Evolutionary conservation across 169 alveolate genomes (phyloP).

Genomic region (Cryptosporidium viatorum): DNA sequence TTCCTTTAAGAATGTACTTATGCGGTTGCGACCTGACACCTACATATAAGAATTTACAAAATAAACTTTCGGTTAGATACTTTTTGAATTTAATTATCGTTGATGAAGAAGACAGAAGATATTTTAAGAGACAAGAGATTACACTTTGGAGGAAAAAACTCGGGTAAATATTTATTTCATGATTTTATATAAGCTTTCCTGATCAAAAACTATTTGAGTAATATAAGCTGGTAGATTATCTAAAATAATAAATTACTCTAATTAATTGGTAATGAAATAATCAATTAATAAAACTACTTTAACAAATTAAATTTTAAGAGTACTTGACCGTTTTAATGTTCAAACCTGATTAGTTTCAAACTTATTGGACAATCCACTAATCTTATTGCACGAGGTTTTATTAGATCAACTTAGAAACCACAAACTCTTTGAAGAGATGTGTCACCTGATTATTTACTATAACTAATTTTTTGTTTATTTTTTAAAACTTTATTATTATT

Average conservation of each 20-base stretch:
- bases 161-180: slow-evolving; percentile 79
- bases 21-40: slow-evolving; percentile 98
- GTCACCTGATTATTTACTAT: not conserved
- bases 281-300: not conserved
- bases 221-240: not conserved
- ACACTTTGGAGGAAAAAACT: slow-evolving; percentile 95
- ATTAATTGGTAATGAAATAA: too few relatives aligned
- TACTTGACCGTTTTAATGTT: not conserved
- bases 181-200: not conserved
- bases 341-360: not conserved
- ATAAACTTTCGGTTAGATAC: slow-evolving; percentile 95
- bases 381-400: not conserved
- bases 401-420: not conserved
- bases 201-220: too few relatives aligned
- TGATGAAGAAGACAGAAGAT: slow-evolving; percentile 97
- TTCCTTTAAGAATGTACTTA: slow-evolving; percentile 96
- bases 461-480: too few relatives aligned
- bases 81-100: slow-evolving; percentile 96
- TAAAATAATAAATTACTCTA: too few relatives aligned
- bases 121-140: slow-evolving; percentile 97
- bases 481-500: too few relatives aligned
- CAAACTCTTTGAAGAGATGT: not conserved
- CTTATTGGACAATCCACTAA: not conserved
- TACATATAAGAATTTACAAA: slow-evolving; percentile 94
- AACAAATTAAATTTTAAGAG: not conserved